Conservation (phyloP, 495 filamentous ascomycete species). For the Hypomontagnella submonticulosa region DNA sequence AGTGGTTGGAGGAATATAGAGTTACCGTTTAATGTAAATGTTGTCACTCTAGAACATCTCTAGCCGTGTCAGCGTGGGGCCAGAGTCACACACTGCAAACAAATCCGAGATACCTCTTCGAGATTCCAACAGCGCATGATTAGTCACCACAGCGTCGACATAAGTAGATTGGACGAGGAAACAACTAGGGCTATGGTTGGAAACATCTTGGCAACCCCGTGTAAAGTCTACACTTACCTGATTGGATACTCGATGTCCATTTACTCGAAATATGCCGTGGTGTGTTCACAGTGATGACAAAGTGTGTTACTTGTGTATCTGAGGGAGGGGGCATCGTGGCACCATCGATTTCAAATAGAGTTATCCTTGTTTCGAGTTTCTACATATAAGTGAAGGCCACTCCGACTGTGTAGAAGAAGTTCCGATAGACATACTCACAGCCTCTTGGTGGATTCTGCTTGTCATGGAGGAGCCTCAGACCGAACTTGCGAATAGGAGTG, state of each 20-base stretch:
- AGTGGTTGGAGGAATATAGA: slow-evolving; percentile 17
- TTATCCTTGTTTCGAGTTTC: slow-evolving; percentile 10
- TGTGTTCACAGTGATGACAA: slow-evolving; percentile 4
- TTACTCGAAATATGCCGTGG: slow-evolving; percentile 9
- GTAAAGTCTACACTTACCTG: not conserved
- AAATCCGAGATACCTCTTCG: slow-evolving; percentile 9
- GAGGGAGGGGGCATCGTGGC: not conserved
- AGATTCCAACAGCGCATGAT: slow-evolving; percentile 3
- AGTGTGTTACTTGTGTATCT: slow-evolving; percentile 30
- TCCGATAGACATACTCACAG: not conserved
- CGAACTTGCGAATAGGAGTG: slow-evolving; percentile 13
- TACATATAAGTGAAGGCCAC: slow-evolving; percentile 15
- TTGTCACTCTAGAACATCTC: slow-evolving; percentile 22
- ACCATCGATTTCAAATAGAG: slow-evolving; percentile 19
- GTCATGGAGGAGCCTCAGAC: slow-evolving; percentile 2
- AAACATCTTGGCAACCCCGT: slow-evolving; percentile 2
- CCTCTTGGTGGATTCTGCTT: too few relatives aligned
- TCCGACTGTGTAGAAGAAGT: slow-evolving; percentile 4
- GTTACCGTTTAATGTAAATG: slow-evolving; percentile 19
- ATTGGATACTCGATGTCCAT: slow-evolving; percentile 12
- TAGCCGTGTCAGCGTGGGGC: slow-evolving; percentile 23
- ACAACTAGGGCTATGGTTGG: not conserved
- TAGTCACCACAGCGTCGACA: not conserved
- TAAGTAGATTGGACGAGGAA: not conserved
- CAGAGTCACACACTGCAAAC: slow-evolving; percentile 26